Percentiles rank a stretch among this genome's conserved stretches.
phyloP scores from a whole-genome alignment of 441 rosid species.

The Corymbia citriodora region DNA sequence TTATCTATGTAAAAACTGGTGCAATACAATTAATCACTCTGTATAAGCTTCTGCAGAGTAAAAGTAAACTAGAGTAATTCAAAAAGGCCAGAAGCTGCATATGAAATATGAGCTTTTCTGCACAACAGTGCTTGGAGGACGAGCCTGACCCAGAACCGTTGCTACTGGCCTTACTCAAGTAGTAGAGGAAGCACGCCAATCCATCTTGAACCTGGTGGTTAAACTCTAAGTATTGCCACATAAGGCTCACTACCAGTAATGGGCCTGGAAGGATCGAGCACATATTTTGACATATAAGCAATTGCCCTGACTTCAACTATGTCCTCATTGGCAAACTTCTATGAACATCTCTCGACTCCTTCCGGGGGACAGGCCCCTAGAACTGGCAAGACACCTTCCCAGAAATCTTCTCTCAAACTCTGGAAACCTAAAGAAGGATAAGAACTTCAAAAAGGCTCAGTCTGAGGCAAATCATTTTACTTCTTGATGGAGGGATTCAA shows the following conservation, averaged over 20 bases:
- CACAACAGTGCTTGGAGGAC: too few relatives aligned
- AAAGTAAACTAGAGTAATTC: neutral
- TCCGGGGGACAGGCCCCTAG: neutral
- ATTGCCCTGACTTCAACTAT: neutral
- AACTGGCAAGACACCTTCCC: neutral
- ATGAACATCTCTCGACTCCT: neutral
- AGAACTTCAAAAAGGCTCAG: neutral
- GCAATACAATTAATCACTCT: neutral
- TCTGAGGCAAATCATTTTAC: neutral
- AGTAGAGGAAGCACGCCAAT: too few relatives aligned
- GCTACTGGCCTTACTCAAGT: too few relatives aligned
- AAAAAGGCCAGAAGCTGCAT: too few relatives aligned
- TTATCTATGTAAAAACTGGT: neutral
- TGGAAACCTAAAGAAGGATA: neutral
- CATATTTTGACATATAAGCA: neutral
- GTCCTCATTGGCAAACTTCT: neutral
- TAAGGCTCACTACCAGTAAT: neutral
- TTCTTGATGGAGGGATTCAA: constrained; percentile 1
- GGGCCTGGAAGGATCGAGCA: neutral
- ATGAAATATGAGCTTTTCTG: too few relatives aligned
- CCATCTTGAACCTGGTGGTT: too few relatives aligned
- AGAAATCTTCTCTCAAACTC: neutral
- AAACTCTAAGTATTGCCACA: neutral
- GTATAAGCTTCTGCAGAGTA: neutral
- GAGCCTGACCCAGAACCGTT: too few relatives aligned